Base-by-base conservation (phyloP, 768 basidiomycete species). In the Calocybe cyanea region DNA sequence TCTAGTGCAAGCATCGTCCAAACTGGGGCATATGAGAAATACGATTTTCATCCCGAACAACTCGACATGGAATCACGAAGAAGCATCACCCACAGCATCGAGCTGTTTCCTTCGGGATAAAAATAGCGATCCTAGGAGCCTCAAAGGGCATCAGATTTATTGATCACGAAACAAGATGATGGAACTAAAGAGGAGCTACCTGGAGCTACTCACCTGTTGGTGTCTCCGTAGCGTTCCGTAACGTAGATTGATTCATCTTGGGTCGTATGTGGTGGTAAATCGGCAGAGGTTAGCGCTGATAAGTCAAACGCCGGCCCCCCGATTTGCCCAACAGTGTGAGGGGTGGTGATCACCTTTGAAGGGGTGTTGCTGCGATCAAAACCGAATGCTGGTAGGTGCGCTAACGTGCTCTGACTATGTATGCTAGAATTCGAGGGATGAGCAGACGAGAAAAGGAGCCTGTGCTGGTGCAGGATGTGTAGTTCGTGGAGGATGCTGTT, bases 401-500 rank as follows among this genome's bases (percentile, higher is more conserved):
- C 36, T 25, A 43, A 13, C 13, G 35, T 14, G 35, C 13, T 19
- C n/a, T 43, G 48, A 25, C 20, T 23, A 35, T 14, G 42, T 35
- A 20, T 6, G 15, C 35, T 45, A 21, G 39, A 38, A 19, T 8
- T 23, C 30, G 46, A 37, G 35, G 28, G 14, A 17, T 32, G 31
- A 15, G 23, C 66, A 52, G 13, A 35, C 17, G 34, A n/a, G 54
- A 71, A 80, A 19, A 80, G 47, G 25, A 79, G 65, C 40, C 85
- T 73, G 56, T 86, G 83, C 43, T 84, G 78, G 52, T 85, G 74
- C 18, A 83, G 70, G 31, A 78, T 71, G 54, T 90, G 87, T 41
- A 89, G 60, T 55, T 88, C 80, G 46, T 84, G 80, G 30, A 91
- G 76, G 52, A 86, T 65, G 38, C 54, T 74, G 63, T 91, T 91